Conservation (phyloP, 192 early-diverging fungal species). For the Coemansia sp. region DNA sequence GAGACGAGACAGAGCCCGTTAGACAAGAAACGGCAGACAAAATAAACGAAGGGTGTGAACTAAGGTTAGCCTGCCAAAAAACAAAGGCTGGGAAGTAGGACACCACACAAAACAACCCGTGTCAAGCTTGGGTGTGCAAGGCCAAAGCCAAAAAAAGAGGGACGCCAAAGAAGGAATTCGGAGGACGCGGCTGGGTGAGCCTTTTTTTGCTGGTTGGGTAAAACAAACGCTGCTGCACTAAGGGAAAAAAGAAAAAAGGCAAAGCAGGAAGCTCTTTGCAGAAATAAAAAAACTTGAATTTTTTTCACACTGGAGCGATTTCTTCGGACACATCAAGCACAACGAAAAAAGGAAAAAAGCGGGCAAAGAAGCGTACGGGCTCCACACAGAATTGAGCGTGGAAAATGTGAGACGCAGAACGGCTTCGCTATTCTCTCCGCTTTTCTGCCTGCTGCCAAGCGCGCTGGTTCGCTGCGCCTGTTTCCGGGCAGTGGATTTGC, state of each 20-base stretch:
- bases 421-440: not conserved
- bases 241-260: constrained; percentile 6
- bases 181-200: not conserved
- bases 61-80: not conserved
- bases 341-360: not conserved
- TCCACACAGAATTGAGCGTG: not conserved
- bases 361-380: not conserved
- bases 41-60: not conserved
- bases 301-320: not conserved
- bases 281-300: not conserved
- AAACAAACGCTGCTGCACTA: not conserved
- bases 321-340: not conserved
- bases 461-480: not conserved
- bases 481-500: not conserved
- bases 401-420: not conserved
- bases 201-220: not conserved
- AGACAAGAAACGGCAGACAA: not conserved
- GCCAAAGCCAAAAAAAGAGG: not conserved
- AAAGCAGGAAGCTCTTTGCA: not conserved
- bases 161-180: not conserved
- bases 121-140: not conserved
- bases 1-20: not conserved
- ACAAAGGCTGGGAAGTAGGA: not conserved
- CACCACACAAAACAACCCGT: not conserved
- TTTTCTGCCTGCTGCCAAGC: not conserved